Evolutionary conservation across 176 grass and related monocot species (phyloP).

Genomic region (Triticum dicoccoides): DNA sequence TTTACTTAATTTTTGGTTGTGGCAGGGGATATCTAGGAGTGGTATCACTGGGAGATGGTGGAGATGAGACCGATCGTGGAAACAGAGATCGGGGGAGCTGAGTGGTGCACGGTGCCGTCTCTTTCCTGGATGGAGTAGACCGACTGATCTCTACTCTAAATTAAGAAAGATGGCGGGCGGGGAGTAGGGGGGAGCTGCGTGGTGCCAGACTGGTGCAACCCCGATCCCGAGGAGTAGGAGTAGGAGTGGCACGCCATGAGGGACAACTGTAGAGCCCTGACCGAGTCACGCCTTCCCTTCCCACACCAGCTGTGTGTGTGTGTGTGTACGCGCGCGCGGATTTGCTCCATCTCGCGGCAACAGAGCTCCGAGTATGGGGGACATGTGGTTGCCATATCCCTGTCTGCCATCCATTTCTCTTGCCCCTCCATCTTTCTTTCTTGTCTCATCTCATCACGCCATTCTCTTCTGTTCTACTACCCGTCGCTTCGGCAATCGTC

Average conservation of each 20-base stretch:
- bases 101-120: neutral
- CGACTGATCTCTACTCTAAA: neutral
- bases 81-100: neutral
- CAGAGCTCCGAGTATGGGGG: constrained; percentile 26
- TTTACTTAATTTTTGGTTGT: neutral
- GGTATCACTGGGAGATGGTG: neutral
- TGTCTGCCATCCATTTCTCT: neutral
- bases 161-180: neutral
- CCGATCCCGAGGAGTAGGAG: constrained; percentile 10
- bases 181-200: neutral
- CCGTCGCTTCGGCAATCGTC: too few species aligned
- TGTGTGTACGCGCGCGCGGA: neutral
- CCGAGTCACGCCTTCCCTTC: neutral
- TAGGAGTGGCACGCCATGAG: neutral
- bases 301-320: neutral
- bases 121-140: neutral
- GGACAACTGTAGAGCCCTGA: neutral
- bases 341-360: neutral
- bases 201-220: constrained; percentile 6
- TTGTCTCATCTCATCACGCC: neutral
- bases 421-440: neutral
- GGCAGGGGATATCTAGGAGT: neutral
- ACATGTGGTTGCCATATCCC: constrained; percentile 23
- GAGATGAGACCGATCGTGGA: neutral
- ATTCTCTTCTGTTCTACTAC: too few species aligned